A percentile compares a stretch with the other conserved stretches of the same genome.
phyloP scores from a whole-genome alignment of 75 land plant species.

The Sequoia sempervirens region DNA sequence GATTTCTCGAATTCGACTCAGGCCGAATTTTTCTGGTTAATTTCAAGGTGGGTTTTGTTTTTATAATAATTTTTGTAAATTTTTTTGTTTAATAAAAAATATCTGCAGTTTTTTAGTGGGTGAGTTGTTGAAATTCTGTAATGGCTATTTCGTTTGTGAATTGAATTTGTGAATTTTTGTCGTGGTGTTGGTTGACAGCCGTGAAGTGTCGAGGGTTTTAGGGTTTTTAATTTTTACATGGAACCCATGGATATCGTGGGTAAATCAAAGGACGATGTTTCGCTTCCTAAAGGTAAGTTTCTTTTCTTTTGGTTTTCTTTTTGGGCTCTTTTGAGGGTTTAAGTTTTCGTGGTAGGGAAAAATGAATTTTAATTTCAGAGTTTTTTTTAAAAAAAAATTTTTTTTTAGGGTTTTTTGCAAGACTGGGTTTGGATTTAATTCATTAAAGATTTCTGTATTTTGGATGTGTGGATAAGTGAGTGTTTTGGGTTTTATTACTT shows the following conservation, averaged over 20 bases:
- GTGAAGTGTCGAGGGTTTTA: background rate
- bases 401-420: background rate
- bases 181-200: background rate
- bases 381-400: background rate
- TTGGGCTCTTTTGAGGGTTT: background rate
- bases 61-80: no score
- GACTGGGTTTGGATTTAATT: background rate
- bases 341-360: background rate
- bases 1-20: background rate
- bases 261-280: conserved; percentile 86
- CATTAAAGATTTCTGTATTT: background rate
- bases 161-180: background rate
- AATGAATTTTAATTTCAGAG: background rate
- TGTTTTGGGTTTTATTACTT: background rate
- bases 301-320: background rate
- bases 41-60: background rate
- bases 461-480: background rate
- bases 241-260: conserved; percentile 80
- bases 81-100: no score
- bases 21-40: background rate
- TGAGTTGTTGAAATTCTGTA: background rate
- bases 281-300: conserved; percentile 78
- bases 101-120: background rate
- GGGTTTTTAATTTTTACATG: conserved; percentile 24
- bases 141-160: background rate